Base-by-base conservation (phyloP, 176 grass and related monocot genomes). In the Avena sativa region DNA sequence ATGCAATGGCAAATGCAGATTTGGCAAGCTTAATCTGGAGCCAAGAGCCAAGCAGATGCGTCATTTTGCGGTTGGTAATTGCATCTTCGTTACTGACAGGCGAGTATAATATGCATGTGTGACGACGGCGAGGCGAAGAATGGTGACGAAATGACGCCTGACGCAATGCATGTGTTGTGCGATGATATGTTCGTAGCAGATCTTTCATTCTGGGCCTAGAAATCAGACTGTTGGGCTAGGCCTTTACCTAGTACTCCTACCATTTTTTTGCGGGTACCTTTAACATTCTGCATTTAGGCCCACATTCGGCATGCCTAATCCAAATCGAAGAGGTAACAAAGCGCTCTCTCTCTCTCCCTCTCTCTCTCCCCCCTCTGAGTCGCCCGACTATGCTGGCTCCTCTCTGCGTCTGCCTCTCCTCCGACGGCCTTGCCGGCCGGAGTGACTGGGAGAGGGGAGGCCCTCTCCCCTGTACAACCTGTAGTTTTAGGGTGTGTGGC, bases 1-100 rank as follows among this genome's bases (percentile, higher is more conserved):
- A 75, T 25, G 72, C 72, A 1, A 48, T 76, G 23, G 48, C 73
- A 32, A 76, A 76, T 52, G 48, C 73, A 51, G 73, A 76, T 53
- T 76, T 32, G 48, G 25, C 49, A 4, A 48, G 71, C 46, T 74
- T 49, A 48, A 48, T 50, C 71, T 12, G 49, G 47, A 0, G 46
- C 47, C 47, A 52, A 52, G 12, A 4, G 46, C 23, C 73, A 76
- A 38, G 15, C 66, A 32, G 49, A 51, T 47, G 19, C 19, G 16
- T 69, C 32, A 17, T 1, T 38, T 38, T 76, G 23, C 48, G 47
- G 1, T 71, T 6, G 68, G n/a, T 6, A 43, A 71, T 71, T 44
- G 68, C 46, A 74, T 28, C 46, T 25, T 49, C 8, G 71, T 49
- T 44, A 23, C 21, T 75, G 72, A 28, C 72, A 28, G 44, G 20